Conservation (phyloP, 306 rosid genomes). For the Lathyrus tuberosus region DNA sequence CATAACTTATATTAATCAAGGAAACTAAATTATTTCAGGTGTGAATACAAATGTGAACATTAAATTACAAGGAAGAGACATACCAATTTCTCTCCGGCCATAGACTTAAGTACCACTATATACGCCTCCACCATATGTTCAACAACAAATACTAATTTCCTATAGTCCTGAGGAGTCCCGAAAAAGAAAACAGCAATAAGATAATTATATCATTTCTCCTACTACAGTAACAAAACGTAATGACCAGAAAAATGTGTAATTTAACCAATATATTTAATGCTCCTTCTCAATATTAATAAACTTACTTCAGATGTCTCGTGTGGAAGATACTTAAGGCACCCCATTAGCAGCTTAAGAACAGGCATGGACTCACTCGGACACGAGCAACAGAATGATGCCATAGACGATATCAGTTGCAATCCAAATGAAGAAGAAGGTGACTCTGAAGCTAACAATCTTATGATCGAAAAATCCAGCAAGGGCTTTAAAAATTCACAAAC, state of each 20-base stretch:
- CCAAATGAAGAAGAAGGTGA: slow-evolving; percentile 59
- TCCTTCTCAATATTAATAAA: slow-evolving; percentile 24
- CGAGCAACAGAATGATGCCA: slow-evolving; percentile 76
- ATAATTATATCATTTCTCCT: slow-evolving; percentile 13
- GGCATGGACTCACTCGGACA: slow-evolving; percentile 67
- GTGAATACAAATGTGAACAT: slow-evolving; percentile 21
- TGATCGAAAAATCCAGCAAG: slow-evolving; percentile 57
- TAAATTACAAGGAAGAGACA: slow-evolving; percentile 49
- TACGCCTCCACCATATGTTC: slow-evolving; percentile 74
- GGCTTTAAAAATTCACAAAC: slow-evolving; percentile 81
- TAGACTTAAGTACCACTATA: slow-evolving; percentile 61
- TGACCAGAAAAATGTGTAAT: slow-evolving; percentile 9
- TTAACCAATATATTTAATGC: slow-evolving; percentile 28
- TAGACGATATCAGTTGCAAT: slow-evolving; percentile 58
- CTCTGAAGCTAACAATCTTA: slow-evolving; percentile 58
- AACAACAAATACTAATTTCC: slow-evolving; percentile 54
- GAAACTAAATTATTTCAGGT: slow-evolving; percentile 16
- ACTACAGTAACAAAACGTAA: slow-evolving; percentile 31
- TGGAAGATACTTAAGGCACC: slow-evolving; percentile 60
- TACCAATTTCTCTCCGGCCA: slow-evolving; percentile 66
- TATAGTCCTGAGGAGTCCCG: slow-evolving; percentile 60
- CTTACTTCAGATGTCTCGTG: slow-evolving; percentile 68
- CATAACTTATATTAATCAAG: slow-evolving; percentile 13
- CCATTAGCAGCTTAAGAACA: slow-evolving; percentile 65
- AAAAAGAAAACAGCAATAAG: slow-evolving; percentile 33